Conservation (phyloP, 1,284 basidiomycete genomes). For the Paramarasmius palmivorus region DNA sequence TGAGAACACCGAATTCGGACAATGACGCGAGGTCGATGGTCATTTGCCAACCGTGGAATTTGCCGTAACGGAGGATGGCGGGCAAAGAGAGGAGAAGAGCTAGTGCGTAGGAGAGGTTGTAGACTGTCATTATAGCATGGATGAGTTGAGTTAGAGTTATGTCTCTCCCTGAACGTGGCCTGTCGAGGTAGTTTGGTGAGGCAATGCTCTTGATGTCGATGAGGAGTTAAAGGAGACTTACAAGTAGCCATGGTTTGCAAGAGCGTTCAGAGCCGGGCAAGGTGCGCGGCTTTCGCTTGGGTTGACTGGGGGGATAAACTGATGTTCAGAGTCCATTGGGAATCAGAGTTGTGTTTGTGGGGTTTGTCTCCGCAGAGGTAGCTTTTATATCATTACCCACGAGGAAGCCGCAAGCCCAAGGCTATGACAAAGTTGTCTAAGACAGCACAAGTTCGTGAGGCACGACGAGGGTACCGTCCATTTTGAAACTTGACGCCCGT, state of each 20-base stretch:
- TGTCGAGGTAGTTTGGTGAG: conserved; percentile 22
- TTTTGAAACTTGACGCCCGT: too few species aligned
- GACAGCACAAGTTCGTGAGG: too few species aligned
- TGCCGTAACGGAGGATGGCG: conserved; percentile 49
- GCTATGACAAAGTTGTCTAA: too few species aligned
- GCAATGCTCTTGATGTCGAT: too few species aligned
- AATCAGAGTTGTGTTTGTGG: too few species aligned
- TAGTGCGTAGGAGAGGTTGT: conserved; percentile 51
- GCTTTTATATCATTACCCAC: too few species aligned
- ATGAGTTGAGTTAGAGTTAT: conserved; percentile 44
- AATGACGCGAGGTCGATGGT: conserved; percentile 14
- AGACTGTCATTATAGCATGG: conserved; percentile 46
- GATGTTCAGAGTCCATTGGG: conserved; percentile 2
- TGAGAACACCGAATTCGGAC: conserved; percentile 25
- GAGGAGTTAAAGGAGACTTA: conserved; percentile 8
- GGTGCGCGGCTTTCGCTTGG: conserved; percentile 17
- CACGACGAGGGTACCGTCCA: too few species aligned
- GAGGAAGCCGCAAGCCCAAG: too few species aligned
- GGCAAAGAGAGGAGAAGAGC: conserved; percentile 47
- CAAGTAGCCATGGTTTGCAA: conserved; percentile 30
- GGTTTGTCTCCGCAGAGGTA: too few species aligned
- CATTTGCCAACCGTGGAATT: conserved; percentile 20
- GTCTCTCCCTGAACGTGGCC: conserved; percentile 50
- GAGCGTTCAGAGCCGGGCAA: conserved; percentile 28
- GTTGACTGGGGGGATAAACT: neutral